Base-by-base conservation (phyloP, 495 filamentous ascomycete species). In the Corynascus novoguineensis region DNA sequence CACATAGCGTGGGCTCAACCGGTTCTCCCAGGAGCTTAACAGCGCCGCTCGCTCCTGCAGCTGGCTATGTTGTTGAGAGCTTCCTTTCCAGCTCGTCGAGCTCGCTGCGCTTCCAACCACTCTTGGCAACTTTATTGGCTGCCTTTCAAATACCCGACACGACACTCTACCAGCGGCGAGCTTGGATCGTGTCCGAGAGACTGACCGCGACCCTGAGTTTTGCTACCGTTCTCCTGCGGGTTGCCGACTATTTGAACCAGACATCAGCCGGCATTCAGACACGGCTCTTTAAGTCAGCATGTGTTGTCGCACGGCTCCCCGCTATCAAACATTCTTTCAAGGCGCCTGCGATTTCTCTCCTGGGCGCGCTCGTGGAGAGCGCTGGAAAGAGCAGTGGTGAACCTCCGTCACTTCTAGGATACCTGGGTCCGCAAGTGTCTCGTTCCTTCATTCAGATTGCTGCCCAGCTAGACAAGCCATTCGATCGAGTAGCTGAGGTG, bases 381-480 rank as follows among this genome's bases (percentile, higher is more conserved):
- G 83, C 85, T 21, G 82, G 83, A 27, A 79, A 80, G 50, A 72
- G 75, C 50, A 66, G 76, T 22, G 77, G 77, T 21, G 90, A 97
- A 61, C 90, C 93, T 4, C 89, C 91, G 27, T 97, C 92, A 7
- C 77, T 98, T 21, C 80, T 99, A 19, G 91, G 90, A 52, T 87
- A 93, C 64, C 78, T 99, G 3, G 89, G 90, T 15, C 78, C 89
- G 17, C 85, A 89, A 58, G 85, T 86, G 22, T 85, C 91, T 4
- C 88, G 86, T 57, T 83, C 86, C 31, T 96, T 97, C 71, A 78
- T 97, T 24, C 81, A 86, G 53, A 76, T 92, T 15, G 72, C 96
- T 11, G 83, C 87, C 6, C 79, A 83, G 53, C 75, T 97, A n/a
- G 88, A 92, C 60, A 83, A 82, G 62, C 91, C 91, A 11, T 74